Evolutionary conservation across 2,329 filamentous ascomycete species (phyloP).

Genomic region (Metarhizium rileyi): DNA sequence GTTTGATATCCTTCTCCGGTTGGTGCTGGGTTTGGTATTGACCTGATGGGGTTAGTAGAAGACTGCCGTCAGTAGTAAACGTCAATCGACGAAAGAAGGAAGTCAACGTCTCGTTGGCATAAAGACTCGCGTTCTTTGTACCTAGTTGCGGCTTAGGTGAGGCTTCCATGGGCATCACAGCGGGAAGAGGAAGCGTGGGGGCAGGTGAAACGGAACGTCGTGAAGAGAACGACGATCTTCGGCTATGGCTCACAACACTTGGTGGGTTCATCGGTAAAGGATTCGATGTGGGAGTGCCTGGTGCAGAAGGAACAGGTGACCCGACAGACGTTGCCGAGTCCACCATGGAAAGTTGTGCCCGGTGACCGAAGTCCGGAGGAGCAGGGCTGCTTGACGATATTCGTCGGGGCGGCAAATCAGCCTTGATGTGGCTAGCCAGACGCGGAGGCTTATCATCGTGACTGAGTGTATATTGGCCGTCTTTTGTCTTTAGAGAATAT

Average conservation of each 20-base stretch:
- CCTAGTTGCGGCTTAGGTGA: constrained; percentile 71
- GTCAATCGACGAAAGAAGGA: constrained; percentile 93
- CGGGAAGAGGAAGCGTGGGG: constrained; percentile 85
- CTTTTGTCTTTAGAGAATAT: constrained; percentile 91
- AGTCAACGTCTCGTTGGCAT: constrained; percentile 92
- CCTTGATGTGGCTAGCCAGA: constrained; percentile 66
- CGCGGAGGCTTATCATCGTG: constrained; percentile 62
- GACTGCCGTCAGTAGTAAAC: constrained; percentile 89
- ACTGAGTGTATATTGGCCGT: constrained; percentile 80
- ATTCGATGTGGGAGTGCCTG: constrained; percentile 83
- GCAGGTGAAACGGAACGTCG: constrained; percentile 87
- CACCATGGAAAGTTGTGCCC: constrained; percentile 50
- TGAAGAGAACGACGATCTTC: constrained; percentile 86
- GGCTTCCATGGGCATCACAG: constrained; percentile 86
- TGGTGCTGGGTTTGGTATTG: constrained; percentile 82
- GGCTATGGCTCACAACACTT: constrained; percentile 76
- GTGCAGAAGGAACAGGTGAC: constrained; percentile 82
- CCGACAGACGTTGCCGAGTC: constrained; percentile 50
- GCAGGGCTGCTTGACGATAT: constrained; percentile 90
- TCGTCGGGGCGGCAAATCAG: constrained; percentile 84
- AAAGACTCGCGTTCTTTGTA: constrained; percentile 78
- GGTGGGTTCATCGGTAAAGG: constrained; percentile 95
- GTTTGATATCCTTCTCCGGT: constrained; percentile 55
- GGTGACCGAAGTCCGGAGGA: constrained; percentile 67
- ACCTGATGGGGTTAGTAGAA: constrained; percentile 87